Percentiles rank a stretch among this genome's conserved stretches.
phyloP scores from a whole-genome alignment of 2,329 filamentous ascomycete genomes.

The Arthroderma sp. region DNA sequence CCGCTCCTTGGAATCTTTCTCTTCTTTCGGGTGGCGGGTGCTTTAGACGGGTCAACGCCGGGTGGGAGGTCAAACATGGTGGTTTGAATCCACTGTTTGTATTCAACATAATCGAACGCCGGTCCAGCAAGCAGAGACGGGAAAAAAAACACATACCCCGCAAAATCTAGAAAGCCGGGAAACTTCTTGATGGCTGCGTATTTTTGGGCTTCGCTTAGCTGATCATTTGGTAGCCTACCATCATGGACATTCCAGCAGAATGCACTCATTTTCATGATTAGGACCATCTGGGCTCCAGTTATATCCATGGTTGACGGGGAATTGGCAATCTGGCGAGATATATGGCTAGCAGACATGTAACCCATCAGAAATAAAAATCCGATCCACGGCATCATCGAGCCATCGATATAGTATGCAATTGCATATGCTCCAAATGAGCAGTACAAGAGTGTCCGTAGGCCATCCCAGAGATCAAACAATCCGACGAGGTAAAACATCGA shows the following conservation, averaged over 20 bases:
- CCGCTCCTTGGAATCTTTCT: constrained; percentile 85
- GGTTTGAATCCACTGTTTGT: constrained; percentile 81
- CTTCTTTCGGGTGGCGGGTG: constrained; percentile 74
- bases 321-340: constrained; percentile 61
- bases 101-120: constrained; percentile 89
- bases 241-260: constrained; percentile 99
- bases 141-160: constrained; percentile 90
- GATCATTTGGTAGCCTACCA: constrained; percentile 61
- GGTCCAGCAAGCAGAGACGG: constrained; percentile 80
- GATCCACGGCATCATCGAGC: constrained; percentile 95
- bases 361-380: constrained; percentile 89
- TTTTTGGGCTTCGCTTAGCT: constrained; percentile 78
- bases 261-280: constrained; percentile 92
- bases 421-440: constrained; percentile 67
- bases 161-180: constrained; percentile 65
- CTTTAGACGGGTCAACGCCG: constrained; percentile 70
- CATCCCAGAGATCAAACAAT: constrained; percentile 83
- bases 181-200: constrained; percentile 64
- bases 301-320: constrained; percentile 64
- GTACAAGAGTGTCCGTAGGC: constrained; percentile 64
- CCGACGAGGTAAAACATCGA: constrained; percentile 86
- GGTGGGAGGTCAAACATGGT: constrained; percentile 83
- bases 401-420: constrained; percentile 71
- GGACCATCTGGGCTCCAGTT: constrained; percentile 90
- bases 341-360: constrained; percentile 85